These are phyloP conservation scores for Haematococcus sp. DNA, from an alignment of 139 green algal species.

Conservation along the genomic window DNA sequence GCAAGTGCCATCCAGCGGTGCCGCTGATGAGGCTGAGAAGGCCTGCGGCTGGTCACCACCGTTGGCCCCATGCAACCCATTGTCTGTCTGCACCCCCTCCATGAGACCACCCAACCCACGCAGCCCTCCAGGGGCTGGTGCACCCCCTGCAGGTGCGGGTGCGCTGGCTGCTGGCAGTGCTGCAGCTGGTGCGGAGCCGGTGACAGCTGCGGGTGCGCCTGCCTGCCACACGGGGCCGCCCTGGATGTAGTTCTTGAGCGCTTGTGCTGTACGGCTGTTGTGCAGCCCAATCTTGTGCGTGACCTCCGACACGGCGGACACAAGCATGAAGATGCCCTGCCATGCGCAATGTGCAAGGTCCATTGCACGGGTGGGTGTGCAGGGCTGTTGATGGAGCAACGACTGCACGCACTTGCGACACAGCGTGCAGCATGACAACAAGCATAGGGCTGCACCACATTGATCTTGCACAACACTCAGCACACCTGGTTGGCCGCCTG, in stretches of 20 bases:
- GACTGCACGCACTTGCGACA: background rate
- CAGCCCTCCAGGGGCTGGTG: no score
- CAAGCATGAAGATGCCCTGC: conserved; percentile 38
- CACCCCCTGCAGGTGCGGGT: no score
- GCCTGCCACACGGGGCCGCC: conserved; percentile 1
- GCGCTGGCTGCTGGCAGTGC: no score
- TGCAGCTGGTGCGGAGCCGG: background rate
- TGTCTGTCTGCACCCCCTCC: no score
- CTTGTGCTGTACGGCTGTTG: conserved; percentile 23
- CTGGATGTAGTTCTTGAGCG: conserved; percentile 16
- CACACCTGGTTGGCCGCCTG: conserved; percentile 31
- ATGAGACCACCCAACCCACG: no score
- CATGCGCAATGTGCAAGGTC: background rate
- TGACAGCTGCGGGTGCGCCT: background rate
- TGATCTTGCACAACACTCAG: background rate
- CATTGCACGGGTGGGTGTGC: background rate
- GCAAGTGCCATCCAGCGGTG: no score
- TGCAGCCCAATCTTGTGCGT: conserved; percentile 41
- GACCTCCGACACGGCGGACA: conserved; percentile 29
- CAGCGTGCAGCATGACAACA: background rate
- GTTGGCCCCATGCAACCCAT: no score
- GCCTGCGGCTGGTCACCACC: no score
- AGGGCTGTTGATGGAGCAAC: background rate
- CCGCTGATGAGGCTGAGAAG: no score
- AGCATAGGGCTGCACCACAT: background rate